Conservation (phyloP, 2,329 filamentous ascomycete genomes). For the Dothideomycetes sp. region DNA sequence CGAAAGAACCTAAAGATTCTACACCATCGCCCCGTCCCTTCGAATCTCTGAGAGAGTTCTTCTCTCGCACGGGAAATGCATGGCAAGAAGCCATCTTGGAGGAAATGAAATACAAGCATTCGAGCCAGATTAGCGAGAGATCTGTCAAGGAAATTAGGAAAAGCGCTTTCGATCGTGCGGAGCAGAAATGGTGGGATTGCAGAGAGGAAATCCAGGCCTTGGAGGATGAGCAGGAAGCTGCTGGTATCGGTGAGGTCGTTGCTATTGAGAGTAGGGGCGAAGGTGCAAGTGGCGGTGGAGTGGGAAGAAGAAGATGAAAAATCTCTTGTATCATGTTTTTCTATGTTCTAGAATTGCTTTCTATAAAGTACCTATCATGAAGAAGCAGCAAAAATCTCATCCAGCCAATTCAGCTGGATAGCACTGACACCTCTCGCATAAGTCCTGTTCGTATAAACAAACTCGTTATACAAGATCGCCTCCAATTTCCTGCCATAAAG, state of each 20-base stretch:
- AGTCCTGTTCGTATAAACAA: constrained; percentile 55
- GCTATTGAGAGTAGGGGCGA: constrained; percentile 66
- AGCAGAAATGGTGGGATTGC: constrained; percentile 98
- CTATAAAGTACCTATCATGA: not conserved
- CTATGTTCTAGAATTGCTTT: too few species aligned
- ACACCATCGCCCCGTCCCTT: constrained; percentile 74
- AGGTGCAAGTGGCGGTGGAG: constrained; percentile 17
- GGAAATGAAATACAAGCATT: constrained; percentile 58
- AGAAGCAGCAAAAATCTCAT: constrained; percentile 34
- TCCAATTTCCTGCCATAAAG: constrained; percentile 52
- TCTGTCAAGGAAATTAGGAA: constrained; percentile 87
- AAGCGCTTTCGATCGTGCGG: constrained; percentile 78
- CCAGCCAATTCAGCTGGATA: constrained; percentile 54
- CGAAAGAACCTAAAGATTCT: constrained; percentile 57
- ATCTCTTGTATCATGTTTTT: too few species aligned
- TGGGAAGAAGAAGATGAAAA: constrained; percentile 17
- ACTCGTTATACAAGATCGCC: constrained; percentile 57
- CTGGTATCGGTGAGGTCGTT: constrained; percentile 90
- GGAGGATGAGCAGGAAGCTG: constrained; percentile 93
- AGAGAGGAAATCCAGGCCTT: constrained; percentile 84
- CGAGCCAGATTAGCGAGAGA: constrained; percentile 54
- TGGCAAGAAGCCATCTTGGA: constrained; percentile 87
- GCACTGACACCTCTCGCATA: constrained; percentile 55
- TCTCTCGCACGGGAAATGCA: constrained; percentile 71
- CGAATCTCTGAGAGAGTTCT: constrained; percentile 86